Conservation (phyloP, 345 rosid species). For the Erodium maritimum region DNA sequence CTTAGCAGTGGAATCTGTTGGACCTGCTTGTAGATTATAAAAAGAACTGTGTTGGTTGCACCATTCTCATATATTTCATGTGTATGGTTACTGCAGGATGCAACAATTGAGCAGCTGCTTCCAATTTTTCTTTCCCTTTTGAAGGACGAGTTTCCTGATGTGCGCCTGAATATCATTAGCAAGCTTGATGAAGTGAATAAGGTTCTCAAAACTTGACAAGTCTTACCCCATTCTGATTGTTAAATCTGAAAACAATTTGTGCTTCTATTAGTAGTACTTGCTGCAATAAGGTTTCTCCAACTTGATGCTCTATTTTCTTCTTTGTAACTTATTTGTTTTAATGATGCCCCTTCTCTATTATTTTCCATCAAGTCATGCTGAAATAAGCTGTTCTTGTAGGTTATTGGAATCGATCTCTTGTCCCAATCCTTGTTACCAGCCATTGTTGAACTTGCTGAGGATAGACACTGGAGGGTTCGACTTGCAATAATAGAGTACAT, state of each 20-base stretch:
- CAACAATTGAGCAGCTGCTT: conserved; percentile 88
- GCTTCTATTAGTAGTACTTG: too few species aligned
- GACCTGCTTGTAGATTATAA: background rate
- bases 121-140: conserved; percentile 92
- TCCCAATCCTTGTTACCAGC: conserved; percentile 92
- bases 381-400: conserved; percentile 31
- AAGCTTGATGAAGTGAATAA: conserved; percentile 97
- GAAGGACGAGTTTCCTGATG: conserved; percentile 97
- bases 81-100: conserved; percentile 45
- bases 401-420: conserved; percentile 87
- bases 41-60: background rate
- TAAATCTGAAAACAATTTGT: too few species aligned
- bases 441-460: conserved; percentile 96
- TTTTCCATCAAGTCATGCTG: background rate
- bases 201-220: conserved; percentile 30
- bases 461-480: conserved; percentile 92
- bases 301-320: too few species aligned
- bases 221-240: too few species aligned
- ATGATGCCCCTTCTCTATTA: too few species aligned
- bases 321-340: too few species aligned
- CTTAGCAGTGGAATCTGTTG: background rate
- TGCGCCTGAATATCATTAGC: conserved; percentile 90
- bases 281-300: too few species aligned
- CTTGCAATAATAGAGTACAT: conserved; percentile 95
- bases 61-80: background rate